Percentiles rank a stretch among this genome's conserved stretches.
phyloP scores from a whole-genome alignment of 2,329 filamentous ascomycete species.

The Exserohilum turcica region DNA sequence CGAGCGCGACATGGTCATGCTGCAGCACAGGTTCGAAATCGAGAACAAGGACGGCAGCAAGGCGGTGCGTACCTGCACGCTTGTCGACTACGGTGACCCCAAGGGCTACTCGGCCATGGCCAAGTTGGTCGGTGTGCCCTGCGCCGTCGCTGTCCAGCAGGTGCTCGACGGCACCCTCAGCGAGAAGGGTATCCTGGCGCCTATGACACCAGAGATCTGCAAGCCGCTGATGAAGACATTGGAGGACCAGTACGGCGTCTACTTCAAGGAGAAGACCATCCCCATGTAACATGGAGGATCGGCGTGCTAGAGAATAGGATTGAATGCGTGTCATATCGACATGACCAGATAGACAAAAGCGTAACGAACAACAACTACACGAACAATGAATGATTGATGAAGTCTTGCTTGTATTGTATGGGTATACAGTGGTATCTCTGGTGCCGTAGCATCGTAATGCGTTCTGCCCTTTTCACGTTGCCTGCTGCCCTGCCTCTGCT shows the following conservation, averaged over 20 bases:
- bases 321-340: neutral
- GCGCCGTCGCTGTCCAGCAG: constrained; percentile 74
- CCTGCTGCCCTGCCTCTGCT: constrained; percentile 1
- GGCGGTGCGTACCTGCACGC: constrained; percentile 79
- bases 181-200: constrained; percentile 76
- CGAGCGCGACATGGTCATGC: constrained; percentile 81
- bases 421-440: constrained; percentile 11
- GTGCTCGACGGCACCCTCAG: constrained; percentile 75
- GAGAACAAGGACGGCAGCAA: constrained; percentile 78
- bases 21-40: constrained; percentile 83
- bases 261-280: constrained; percentile 70
- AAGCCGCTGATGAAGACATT: constrained; percentile 77
- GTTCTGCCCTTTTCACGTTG: neutral
- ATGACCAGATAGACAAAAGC: constrained; percentile 6
- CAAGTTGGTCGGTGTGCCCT: constrained; percentile 77
- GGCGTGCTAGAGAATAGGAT: neutral
- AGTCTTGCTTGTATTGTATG: neutral
- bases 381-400: neutral
- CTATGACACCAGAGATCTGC: constrained; percentile 73
- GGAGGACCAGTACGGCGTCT: constrained; percentile 76
- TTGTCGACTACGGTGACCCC: constrained; percentile 81
- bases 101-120: constrained; percentile 84
- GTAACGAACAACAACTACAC: neutral
- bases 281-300: constrained; percentile 21
- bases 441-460: constrained; percentile 7